phyloP scores from a whole-genome alignment of 2,329 filamentous ascomycete genomes.

The Claviceps pusilla region DNA sequence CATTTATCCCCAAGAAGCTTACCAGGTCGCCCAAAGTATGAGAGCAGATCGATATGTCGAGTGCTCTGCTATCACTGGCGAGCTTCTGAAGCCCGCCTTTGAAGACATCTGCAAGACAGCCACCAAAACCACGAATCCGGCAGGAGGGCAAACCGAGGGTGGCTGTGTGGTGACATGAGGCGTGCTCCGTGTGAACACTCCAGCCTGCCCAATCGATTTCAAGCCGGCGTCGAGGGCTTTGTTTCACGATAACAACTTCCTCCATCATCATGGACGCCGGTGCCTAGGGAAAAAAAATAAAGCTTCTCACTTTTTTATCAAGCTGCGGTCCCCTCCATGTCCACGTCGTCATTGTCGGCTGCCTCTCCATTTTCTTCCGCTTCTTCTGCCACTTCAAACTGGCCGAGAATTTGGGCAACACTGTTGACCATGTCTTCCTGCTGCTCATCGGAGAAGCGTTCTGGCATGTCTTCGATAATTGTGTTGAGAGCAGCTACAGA shows the following conservation, averaged over 20 bases:
- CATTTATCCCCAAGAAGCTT: slow-evolving; percentile 47
- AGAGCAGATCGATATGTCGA: slow-evolving; percentile 49
- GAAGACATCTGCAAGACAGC: slow-evolving; percentile 47
- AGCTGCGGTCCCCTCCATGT: slow-evolving; percentile 22
- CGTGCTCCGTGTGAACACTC: not conserved
- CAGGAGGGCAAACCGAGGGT: slow-evolving; percentile 39
- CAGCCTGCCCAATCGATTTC: too few species aligned
- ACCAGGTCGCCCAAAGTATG: slow-evolving; percentile 40
- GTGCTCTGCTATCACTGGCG: slow-evolving; percentile 46
- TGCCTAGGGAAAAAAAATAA: not conserved
- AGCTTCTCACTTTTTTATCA: slow-evolving; percentile 7
- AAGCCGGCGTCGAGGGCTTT: not conserved
- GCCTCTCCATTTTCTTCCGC: slow-evolving; percentile 17
- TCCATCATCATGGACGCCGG: not conserved
- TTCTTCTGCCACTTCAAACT: slow-evolving; percentile 20
- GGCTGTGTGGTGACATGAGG: slow-evolving; percentile 36
- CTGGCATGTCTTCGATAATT: slow-evolving; percentile 49
- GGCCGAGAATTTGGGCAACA: slow-evolving; percentile 42
- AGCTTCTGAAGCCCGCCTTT: slow-evolving; percentile 41
- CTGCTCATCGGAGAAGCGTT: slow-evolving; percentile 43
- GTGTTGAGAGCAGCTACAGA: slow-evolving; percentile 43
- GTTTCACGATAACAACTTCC: not conserved
- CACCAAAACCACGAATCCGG: slow-evolving; percentile 28
- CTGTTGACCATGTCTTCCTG: slow-evolving; percentile 42
- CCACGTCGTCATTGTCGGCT: slow-evolving; percentile 20